Base-by-base conservation (phyloP, 2,329 filamentous ascomycete species). In the Diaporthe sp. region DNA sequence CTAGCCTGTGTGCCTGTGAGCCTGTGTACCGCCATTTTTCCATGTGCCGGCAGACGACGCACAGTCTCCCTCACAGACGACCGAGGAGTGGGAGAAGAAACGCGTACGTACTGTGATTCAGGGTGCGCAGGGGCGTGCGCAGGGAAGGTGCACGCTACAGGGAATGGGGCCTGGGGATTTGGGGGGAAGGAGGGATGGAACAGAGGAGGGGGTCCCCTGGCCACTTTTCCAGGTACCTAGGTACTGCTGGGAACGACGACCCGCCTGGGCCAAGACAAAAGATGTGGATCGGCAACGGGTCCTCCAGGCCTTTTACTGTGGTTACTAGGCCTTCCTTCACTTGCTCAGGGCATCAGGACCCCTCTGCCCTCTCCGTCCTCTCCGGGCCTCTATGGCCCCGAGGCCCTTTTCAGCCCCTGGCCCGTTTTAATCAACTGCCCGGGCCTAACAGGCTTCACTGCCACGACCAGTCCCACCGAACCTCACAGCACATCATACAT, bases 261-360 rank as follows among this genome's bases (percentile, higher is more conserved):
- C 44, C 63, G 44, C 63, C 30, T 32, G 39, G 44, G 63, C 63
- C 47, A 53, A 68, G 47, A 68, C 44, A 68, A 68, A 53, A 68
- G 44, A 68, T 68, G 63, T 68, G 63, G 63, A 68, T 68, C 63
- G 63, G 10, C 63, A 68, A 68, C 47, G 63, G 63, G 63, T 53
- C 63, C 44, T 53, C 63, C 59, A 32, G 59, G 59, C 59, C 59
- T 17, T 58, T 25, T 19, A 44, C 44, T 47, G 44, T n/a, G 58
- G 35, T 27, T 27, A 9, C 25, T 32, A 58, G 55, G 55, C 37
- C 35, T 27, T 44, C n/a, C n/a, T n/a, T n/a, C n/a, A n/a, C n/a
- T n/a, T n/a, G 13, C 3, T 7, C 42, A 4, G 22, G 19, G 19
- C 44, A n/a, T 47, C 12, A 12, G 22, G 19, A 10, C 8, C 27